Base-by-base conservation (phyloP, 352 stramenopile genomes). In the Phytophthora vignae region DNA sequence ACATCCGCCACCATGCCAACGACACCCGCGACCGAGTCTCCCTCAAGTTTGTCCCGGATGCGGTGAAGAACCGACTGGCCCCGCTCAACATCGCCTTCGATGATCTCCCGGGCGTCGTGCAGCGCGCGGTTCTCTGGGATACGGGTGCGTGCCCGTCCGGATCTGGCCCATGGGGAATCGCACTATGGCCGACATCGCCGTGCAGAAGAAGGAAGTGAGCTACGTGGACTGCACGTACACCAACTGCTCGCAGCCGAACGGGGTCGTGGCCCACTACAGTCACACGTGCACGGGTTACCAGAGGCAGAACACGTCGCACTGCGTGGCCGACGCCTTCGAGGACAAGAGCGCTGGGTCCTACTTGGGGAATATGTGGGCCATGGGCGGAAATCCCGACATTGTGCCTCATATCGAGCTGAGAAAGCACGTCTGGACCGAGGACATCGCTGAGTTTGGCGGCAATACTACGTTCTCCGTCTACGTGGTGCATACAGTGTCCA, bases 121-220 rank as follows among this genome's bases (percentile, higher is more conserved):
- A 82, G 22, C 71, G 71, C 21, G 77, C 74, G 0, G 40, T 84
- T 19, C 68, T 84, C 5, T 84, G 77, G 77, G 77, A 84, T 44
- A 63, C 71, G 14, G 77, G 77, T 12, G 68, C 14, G 38, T 64
- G 19, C 31, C 63, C 7, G 42, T 79, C 8, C 64, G 74, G 55
- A 69, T 81, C 2, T 73, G 61, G 69, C 65, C 71, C 7, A 54
- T 74, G 46, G 22, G 54, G 11, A 50, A 56, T 11, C 59, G 50
- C n/a, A 64, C 67, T 10, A 82, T 84, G 64, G 67, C 62, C 19
- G 55, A 71, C 25, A 60, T 85, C 7, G 52, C 67, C 3, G 48
- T 83, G 27, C 48, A 65, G 0, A 62, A 46, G 46, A 12, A 44
- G 0, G 50, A 74, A 4, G 77, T 67, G 44, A 19, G 4, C 1